phyloP scores from a whole-genome alignment of 371 early-diverging fungal species.

The Mucor velutinosus region DNA sequence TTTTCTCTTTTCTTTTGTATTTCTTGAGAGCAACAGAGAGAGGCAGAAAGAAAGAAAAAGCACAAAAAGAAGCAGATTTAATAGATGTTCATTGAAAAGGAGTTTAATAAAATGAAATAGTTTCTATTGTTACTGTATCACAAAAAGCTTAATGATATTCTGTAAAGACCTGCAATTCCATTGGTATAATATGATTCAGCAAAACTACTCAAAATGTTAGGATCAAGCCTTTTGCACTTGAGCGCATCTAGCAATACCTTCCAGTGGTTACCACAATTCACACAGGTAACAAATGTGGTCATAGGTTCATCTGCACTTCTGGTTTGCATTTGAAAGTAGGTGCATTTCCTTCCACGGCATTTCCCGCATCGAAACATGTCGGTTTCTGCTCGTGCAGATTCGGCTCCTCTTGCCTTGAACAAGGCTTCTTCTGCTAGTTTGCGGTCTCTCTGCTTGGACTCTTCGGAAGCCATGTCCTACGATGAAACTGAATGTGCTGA shows the following conservation, averaged over 20 bases:
- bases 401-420: conserved; percentile 81
- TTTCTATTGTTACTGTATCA: neutral
- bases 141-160: conserved; percentile 1
- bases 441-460: conserved; percentile 69
- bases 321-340: conserved; percentile 91
- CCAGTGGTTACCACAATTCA: conserved; percentile 84
- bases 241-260: conserved; percentile 42
- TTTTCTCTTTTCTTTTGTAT: neutral
- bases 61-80: neutral
- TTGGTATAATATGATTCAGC: neutral
- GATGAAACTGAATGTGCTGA: neutral
- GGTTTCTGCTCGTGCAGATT: conserved; percentile 80
- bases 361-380: conserved; percentile 95
- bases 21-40: neutral
- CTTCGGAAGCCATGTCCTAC: conserved; percentile 77
- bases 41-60: neutral
- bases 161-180: neutral
- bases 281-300: conserved; percentile 93
- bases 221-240: neutral
- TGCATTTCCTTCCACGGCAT: conserved; percentile 86
- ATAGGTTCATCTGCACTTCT: conserved; percentile 99
- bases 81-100: neutral
- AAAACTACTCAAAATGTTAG: neutral
- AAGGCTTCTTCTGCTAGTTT: conserved; percentile 73
- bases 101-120: neutral